Evolutionary conservation across 495 filamentous ascomycete genomes (phyloP), one percentile per base, ranked within the genome.

Genomic region (Talaromyces adpressus): DNA sequence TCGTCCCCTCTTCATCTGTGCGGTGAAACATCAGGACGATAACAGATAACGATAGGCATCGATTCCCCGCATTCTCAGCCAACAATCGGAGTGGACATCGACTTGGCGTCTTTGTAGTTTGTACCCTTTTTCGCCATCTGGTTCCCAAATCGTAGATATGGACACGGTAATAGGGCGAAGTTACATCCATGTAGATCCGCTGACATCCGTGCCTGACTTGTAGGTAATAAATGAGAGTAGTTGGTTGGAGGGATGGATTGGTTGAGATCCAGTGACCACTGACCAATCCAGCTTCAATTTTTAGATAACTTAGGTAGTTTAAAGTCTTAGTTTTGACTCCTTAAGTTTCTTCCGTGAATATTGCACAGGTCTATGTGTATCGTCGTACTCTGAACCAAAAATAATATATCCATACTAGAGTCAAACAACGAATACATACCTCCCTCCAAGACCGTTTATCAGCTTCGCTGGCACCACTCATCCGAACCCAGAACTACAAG

Each of bases 391-490:
- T 41, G 22, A 20, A 49, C n/a, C 6, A 9, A 2, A 49, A 49
- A 49, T 6, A 20, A 49, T 18, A 49, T 41, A 41, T 41, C 36
- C 4, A 41, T 14, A 16, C 7, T 36, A 11, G 27, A 34, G 14
- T 41, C 9, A 41, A 16, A 41, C 36, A 36, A 16, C 36, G 14
- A 41, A 41, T 41, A 36, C 9, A 4, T 41, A 39, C 12, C 11
- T 39, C 8, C 34, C 36, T 41, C 36, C 36, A 41, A 16, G 14
- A 16, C 36, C 36, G 6, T 53, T 27, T 25, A 27, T 12, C 51
- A 23, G 51, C 51, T 54, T 54, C 51, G 51, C 51, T 54, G 51
- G 51, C 51, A 54, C 51, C 51, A 54, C 51, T 54, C 51, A 54
- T 29, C 22, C 51, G 4, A 23, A 23, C 22, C 51, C 11, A 23